Base-by-base conservation (phyloP, 352 stramenopile species). In the Pythium vanterpoolii region DNA sequence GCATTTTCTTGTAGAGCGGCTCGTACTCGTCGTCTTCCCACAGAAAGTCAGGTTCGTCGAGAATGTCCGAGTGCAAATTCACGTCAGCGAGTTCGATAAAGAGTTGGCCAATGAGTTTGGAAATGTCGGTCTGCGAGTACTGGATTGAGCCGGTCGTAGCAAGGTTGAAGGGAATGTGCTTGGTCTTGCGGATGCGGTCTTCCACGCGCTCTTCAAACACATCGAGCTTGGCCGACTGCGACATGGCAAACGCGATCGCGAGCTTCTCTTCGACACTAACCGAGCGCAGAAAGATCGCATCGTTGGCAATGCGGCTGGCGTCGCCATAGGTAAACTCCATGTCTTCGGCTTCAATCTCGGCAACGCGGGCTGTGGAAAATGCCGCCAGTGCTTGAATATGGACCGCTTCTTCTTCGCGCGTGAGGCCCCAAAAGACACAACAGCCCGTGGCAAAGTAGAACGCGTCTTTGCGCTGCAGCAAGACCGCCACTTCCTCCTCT, bases 1-100 rank as follows among this genome's bases (percentile, higher is more conserved):
- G 66, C 67, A 97, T 88, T 47, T 83, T 83, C 65, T 89, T 76
- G 71, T 98, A 98, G 26, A 95, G 68, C 19, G 87, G 89, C 73
- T 98, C 91, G 70, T 90, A 96, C 52, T 83, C 64, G 71, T 98
- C 86, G 44, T 95, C 79, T 30, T 98, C 88, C 83, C 92, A 97
- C 60, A 98, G 93, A 30, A 94, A 96, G 45, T 97, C 89, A 1
- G 91, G 93, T 26, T 94, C 95, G 65, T 97, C 90, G 39, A 98
- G 66, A 45, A 98, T 91, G 48, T 97, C 93, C 47, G 85, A 97
- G 69, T 98, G 87, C 47, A 98, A 73, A 60, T 98, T 98, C 19
- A 98, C 82, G 44, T 97, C 87, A 6, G 90, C 79, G 1, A 89
- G 59, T 63, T 92, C 81, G 30, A 96, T 93, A 54, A 94, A 95